Percentiles rank a stretch among this genome's conserved stretches.
Conservation (phyloP, 1,284 basidiomycete genomes). For the Apiotrichum sp. region DNA sequence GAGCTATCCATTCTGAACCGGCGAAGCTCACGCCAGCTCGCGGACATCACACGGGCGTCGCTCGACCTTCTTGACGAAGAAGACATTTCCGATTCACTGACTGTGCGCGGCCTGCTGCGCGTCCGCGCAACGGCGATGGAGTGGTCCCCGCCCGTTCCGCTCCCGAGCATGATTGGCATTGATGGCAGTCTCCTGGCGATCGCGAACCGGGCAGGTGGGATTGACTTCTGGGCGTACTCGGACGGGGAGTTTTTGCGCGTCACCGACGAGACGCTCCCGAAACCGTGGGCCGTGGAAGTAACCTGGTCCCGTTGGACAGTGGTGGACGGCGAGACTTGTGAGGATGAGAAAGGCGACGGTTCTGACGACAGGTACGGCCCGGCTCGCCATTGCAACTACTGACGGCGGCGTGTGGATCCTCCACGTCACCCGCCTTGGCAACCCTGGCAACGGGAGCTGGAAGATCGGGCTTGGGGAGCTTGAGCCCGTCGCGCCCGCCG, state of each 20-base stretch:
- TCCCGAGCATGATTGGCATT: conserved; percentile 18
- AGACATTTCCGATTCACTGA: conserved; percentile 5
- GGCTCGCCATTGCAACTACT: conserved; percentile 24
- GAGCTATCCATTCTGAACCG: too few species aligned
- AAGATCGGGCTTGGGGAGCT: conserved; percentile 9
- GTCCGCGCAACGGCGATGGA: conserved; percentile 25
- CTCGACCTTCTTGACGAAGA: conserved; percentile 11
- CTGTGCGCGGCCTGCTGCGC: conserved; percentile 18
- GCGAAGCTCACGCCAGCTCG: conserved; percentile 23
- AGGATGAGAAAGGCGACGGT: conserved; percentile 1
- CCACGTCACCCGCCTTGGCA: conserved; percentile 5
- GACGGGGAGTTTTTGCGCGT: background rate
- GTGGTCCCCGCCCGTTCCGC: conserved; percentile 27
- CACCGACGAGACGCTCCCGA: background rate
- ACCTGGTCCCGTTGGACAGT: conserved; percentile 30
- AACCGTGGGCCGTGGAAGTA: conserved; percentile 7
- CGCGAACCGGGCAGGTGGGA: conserved; percentile 25
- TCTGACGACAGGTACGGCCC: conserved; percentile 19
- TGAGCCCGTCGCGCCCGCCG: conserved; percentile 4
- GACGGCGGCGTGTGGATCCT: conserved; percentile 22
- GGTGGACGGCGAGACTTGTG: conserved; percentile 17
- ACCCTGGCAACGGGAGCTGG: conserved; percentile 1
- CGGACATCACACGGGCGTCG: conserved; percentile 26
- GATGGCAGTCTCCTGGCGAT: conserved; percentile 38
- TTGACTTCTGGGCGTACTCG: conserved; percentile 25